These are phyloP conservation scores for Porpolomopsis calyptriformis DNA, from an alignment of 768 basidiomycete genomes.

Conservation along the genomic window DNA sequence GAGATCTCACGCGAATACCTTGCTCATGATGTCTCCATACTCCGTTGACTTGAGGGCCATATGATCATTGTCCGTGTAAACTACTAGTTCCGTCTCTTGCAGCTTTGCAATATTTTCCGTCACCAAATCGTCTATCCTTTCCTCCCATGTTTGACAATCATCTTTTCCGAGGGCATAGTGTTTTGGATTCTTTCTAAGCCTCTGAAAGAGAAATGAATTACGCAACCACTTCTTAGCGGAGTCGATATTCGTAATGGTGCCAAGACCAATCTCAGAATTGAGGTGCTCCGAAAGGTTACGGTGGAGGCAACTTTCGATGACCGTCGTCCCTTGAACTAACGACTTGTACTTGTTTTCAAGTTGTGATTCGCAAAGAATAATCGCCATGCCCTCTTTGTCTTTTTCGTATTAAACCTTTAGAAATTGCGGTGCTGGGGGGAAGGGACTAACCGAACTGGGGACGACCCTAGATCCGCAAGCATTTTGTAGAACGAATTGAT, in stretches of 20 bases:
- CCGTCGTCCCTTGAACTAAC: constrained; percentile 58
- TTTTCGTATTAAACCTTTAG: constrained; percentile 3
- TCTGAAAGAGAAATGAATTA: constrained; percentile 76
- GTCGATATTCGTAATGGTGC: constrained; percentile 61
- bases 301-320: constrained; percentile 82
- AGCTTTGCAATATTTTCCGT: constrained; percentile 51
- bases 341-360: constrained; percentile 63
- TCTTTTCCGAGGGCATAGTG: constrained; percentile 60
- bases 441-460: constrained; percentile 69
- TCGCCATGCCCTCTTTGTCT: constrained; percentile 78
- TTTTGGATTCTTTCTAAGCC: constrained; percentile 74
- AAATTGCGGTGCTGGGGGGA: neutral
- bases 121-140: constrained; percentile 65
- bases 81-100: constrained; percentile 49
- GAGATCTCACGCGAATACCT: constrained; percentile 30
- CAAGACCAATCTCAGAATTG: constrained; percentile 86
- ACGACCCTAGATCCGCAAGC: constrained; percentile 44
- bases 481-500: neutral
- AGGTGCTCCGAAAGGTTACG: constrained; percentile 79
- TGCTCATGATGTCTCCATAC: constrained; percentile 82
- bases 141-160: constrained; percentile 53
- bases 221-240: constrained; percentile 77
- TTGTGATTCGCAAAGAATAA: constrained; percentile 71
- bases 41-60: constrained; percentile 51
- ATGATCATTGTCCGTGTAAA: constrained; percentile 29